A percentile compares a stretch with the other conserved stretches of the same genome.
These are phyloP conservation scores for Fusarium brevicatenulatum DNA, from an alignment of 2,329 filamentous ascomycete species.

Conservation along the genomic window DNA sequence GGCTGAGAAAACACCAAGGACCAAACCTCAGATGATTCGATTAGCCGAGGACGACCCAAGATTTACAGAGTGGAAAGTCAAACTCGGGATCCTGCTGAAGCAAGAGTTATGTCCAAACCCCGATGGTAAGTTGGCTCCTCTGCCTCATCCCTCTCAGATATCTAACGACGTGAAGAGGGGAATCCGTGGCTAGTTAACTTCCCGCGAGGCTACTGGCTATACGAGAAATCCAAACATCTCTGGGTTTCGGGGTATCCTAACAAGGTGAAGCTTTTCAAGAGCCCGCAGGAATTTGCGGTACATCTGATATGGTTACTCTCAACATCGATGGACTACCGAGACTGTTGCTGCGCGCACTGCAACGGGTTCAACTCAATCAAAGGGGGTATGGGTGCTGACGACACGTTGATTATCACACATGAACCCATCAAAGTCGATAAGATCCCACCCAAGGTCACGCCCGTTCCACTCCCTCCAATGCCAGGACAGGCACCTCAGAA, in stretches of 20 bases:
- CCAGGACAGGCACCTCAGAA: conserved; percentile 49
- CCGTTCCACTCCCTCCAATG: conserved; percentile 51
- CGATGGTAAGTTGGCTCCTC: conserved; percentile 47
- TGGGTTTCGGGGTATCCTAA: conserved; percentile 61
- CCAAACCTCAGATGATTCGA: conserved; percentile 56
- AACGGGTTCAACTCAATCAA: conserved; percentile 48
- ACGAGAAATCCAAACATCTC: conserved; percentile 60
- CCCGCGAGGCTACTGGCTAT: conserved; percentile 58
- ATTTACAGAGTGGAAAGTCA: conserved; percentile 58
- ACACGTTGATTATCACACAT: conserved; percentile 39
- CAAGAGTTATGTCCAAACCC: conserved; percentile 56
- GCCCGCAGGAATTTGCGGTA: conserved; percentile 63
- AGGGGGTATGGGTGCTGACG: conserved; percentile 40
- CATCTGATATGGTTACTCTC: conserved; percentile 64
- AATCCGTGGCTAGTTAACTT: conserved; percentile 58
- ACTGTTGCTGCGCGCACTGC: conserved; percentile 64
- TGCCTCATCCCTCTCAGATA: not conserved
- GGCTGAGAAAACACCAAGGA: conserved; percentile 51
- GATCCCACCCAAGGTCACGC: conserved; percentile 48
- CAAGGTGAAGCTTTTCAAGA: conserved; percentile 61
- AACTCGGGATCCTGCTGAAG: conserved; percentile 57
- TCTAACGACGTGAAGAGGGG: conserved; percentile 50
- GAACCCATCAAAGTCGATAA: conserved; percentile 42
- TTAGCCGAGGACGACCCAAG: conserved; percentile 56
- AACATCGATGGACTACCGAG: conserved; percentile 56